Evolutionary conservation across 2,329 filamentous ascomycete genomes (phyloP), one percentile per base, ranked within the genome.

Genomic region (Sporothrix phasma): DNA sequence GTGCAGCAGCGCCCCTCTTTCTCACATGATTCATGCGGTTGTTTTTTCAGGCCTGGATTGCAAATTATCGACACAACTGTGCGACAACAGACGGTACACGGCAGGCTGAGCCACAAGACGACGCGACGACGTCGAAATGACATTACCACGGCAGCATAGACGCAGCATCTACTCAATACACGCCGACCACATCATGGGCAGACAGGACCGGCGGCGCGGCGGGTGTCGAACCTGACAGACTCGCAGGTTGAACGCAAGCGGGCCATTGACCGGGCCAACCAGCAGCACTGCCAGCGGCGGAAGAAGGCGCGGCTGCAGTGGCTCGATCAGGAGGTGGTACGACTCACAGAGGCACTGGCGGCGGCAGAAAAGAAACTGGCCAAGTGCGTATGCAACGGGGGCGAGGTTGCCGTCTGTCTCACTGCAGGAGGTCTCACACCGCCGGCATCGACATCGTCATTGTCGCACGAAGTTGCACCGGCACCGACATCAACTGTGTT

Each of bases 191-290:
- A 22, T 11, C 34, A 66, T 66, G 64, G 61, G 64, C 17, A 54
- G 61, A 49, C 61, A 64, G 26, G 62, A 66, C 41, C 64, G 17
- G 64, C 61, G 6, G 22, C 61, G 11, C 62, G 65, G 19, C 47
- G 64, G 29, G 61, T 65, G n/a, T 64, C 66, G 22, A 71, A 71
- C 64, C 65, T 71, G 61, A 70, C 68, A 1, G 54, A 58, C 15
- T 65, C 67, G 17, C 69, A 71, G 49, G 65, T 69, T 26, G 67
- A 70, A 63, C 69, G 65, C 60, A 71, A 71, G 64, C 67, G 69
- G 11, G 70, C 69, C 34, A 70, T 71, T 19, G 69, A 71, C 61
- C 67, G 70, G 17, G 67, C 64, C 4, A 71, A 70, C 56, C 70
- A 71, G 64, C 67, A 69, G 29, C 67, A 69, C 26, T 69, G 65